A percentile compares a stretch with the other conserved stretches of the same genome.
Conservation (phyloP, 2,329 filamentous ascomycete species). For the Colletotrichum lini region DNA sequence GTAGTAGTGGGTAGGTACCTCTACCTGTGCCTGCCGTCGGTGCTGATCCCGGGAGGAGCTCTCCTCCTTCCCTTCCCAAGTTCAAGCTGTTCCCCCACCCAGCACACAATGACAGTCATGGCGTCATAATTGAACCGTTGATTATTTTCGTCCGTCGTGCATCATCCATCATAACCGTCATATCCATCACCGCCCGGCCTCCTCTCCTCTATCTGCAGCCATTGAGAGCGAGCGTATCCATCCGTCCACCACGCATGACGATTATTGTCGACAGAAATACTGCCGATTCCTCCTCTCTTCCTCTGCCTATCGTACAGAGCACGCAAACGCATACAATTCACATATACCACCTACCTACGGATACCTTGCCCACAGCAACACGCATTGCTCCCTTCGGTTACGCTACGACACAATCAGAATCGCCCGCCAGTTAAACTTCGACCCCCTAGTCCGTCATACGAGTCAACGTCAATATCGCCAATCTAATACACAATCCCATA, state of each 20-base stretch:
- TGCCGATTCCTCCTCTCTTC: not conserved
- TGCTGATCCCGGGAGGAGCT: slow-evolving; percentile 1
- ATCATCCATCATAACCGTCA: no score
- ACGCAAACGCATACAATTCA: not conserved
- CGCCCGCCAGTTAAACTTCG: not conserved
- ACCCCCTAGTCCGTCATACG: not conserved
- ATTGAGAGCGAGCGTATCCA: slow-evolving; percentile 2
- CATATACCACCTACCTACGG: not conserved
- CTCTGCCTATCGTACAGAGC: not conserved
- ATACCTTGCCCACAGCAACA: no score
- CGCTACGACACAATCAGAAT: not conserved
- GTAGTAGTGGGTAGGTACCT: no score
- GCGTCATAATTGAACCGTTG: slow-evolving; percentile 15
- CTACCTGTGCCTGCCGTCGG: not conserved
- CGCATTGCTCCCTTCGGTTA: no score
- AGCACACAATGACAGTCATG: not conserved
- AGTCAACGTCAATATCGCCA: slow-evolving; percentile 11
- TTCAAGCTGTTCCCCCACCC: not conserved
- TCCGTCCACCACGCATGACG: not conserved
- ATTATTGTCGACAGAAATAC: not conserved
- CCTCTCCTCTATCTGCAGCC: slow-evolving; percentile 6
- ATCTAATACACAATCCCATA: not conserved
- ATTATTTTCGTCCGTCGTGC: not conserved
- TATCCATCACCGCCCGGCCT: not conserved
- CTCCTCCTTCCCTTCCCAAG: not conserved